Evolutionary conservation across 1,139 yeast species (phyloP), one percentile per base, ranked within the genome.

Genomic region (Yamadazyma atlantica): DNA sequence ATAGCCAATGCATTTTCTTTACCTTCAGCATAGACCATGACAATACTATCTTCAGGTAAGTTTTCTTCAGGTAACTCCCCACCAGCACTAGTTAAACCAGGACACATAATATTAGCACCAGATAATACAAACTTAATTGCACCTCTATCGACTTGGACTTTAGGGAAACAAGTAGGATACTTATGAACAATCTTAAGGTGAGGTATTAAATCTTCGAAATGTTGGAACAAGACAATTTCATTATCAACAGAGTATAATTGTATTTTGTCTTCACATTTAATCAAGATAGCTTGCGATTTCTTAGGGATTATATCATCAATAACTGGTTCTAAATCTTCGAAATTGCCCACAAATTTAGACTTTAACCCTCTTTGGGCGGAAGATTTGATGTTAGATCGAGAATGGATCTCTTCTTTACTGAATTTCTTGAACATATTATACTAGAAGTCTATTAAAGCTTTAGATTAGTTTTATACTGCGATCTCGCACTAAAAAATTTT

Each of bases 61-160:
- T 79, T 74, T 40, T 73, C 79, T 21, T 83, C 92, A 11, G 97
- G 97, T 44, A 90, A 69, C 41, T 69, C 63, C 21, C 96, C 97
- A 32, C 97, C 97, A 8, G 86, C 75, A 14, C 96, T 86, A 0
- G 97, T 90, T 48, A 90, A 73, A 18, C 98, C 98, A 4, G 97
- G 97, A 64, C 97, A 90, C 97, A 89, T 90, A 52, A 90, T 85
- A 56, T 89, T 89, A 24, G 97, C 97, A 38, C 97, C 97, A 2
- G 95, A 85, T 26, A 90, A 68, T 16, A 90, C 95, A 55, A 90
- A 90, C 63, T 90, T 90, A 57, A 90, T 89, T 36, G 97, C 98
- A 41, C 98, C 98, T 60, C 97, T 76, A 57, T 90, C 98, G 9
- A 90, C 97, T 54, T 83, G 86, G 26, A 90, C 95, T 32, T 77